These are phyloP conservation scores for Xylaria digitata DNA, from an alignment of 2,329 filamentous ascomycete genomes.

Conservation along the genomic window DNA sequence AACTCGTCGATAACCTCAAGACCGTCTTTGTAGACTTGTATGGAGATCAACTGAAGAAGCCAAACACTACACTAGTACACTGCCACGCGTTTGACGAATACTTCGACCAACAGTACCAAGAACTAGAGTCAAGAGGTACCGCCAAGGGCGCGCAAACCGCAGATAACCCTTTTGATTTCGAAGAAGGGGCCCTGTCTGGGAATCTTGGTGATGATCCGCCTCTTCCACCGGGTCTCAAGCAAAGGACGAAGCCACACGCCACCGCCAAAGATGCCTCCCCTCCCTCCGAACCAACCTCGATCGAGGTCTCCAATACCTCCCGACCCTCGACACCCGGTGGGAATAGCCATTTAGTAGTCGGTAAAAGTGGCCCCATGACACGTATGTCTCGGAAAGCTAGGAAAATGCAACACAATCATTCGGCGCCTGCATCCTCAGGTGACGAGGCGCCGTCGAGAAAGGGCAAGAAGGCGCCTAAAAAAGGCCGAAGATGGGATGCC, in stretches of 20 bases:
- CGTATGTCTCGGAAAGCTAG: slow-evolving; percentile 85
- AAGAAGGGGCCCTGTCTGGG: slow-evolving; percentile 52
- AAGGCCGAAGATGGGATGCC: slow-evolving; percentile 90
- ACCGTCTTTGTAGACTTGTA: slow-evolving; percentile 93
- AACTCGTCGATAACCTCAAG: slow-evolving; percentile 93
- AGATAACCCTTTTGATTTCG: slow-evolving; percentile 48
- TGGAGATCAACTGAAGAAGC: slow-evolving; percentile 84
- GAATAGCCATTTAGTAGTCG: slow-evolving; percentile 74
- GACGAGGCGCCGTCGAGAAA: slow-evolving; percentile 77
- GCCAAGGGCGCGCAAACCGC: slow-evolving; percentile 42
- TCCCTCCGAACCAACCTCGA: slow-evolving; percentile 76
- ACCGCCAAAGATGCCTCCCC: slow-evolving; percentile 52
- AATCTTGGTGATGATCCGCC: slow-evolving; percentile 55
- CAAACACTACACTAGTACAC: slow-evolving; percentile 80
- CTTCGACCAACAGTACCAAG: slow-evolving; percentile 90
- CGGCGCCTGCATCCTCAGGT: slow-evolving; percentile 79
- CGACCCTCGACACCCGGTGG: slow-evolving; percentile 79
- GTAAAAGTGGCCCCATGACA: slow-evolving; percentile 77
- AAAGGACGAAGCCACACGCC: slow-evolving; percentile 54
- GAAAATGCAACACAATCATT: slow-evolving; percentile 73
- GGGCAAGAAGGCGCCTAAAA: slow-evolving; percentile 76
- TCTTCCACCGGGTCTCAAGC: slow-evolving; percentile 56
- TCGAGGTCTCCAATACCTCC: slow-evolving; percentile 78
- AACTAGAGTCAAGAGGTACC: slow-evolving; percentile 73
- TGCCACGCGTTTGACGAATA: slow-evolving; percentile 88